A percentile compares a stretch with the other conserved stretches of the same genome.
These are phyloP conservation scores for Castanospermum australe DNA, from an alignment of 306 rosid species.

Conservation along the genomic window DNA sequence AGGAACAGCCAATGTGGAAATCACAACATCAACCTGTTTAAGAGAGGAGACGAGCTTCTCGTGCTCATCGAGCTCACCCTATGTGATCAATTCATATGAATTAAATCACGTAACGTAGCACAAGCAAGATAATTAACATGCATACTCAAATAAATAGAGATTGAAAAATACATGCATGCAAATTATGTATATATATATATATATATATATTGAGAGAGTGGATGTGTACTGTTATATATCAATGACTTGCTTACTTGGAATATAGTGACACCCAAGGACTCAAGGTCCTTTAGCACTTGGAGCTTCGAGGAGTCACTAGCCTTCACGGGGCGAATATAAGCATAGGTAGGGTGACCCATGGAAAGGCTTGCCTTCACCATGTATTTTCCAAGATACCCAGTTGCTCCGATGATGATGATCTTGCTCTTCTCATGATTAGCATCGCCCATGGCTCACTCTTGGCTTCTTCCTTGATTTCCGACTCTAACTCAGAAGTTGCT, in stretches of 20 bases:
- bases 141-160: not conserved
- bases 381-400: constrained; percentile 44
- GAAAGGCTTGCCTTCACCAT: constrained; percentile 48
- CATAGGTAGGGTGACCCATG: constrained; percentile 42
- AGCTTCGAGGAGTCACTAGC: constrained; percentile 30
- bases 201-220: too few relatives aligned
- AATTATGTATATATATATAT: too few relatives aligned
- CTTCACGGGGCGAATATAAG: constrained; percentile 32
- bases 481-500: too few relatives aligned
- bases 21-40: constrained; percentile 42
- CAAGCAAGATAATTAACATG: not conserved
- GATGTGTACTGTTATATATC: too few relatives aligned
- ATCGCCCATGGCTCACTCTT: too few relatives aligned
- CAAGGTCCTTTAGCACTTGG: constrained; percentile 17
- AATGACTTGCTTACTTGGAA: constrained; percentile 28
- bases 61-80: constrained; percentile 47
- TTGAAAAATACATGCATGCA: not conserved
- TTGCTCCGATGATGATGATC: constrained; percentile 38
- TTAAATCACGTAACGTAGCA: too few relatives aligned
- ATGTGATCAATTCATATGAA: not conserved
- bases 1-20: constrained; percentile 47
- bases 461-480: not conserved
- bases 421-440: constrained; percentile 45
- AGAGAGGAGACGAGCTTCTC: constrained; percentile 40
- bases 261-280: constrained; percentile 43